Percentiles rank a stretch among this genome's conserved stretches.
phyloP scores from a whole-genome alignment of 768 basidiomycete species.

The Mycena crocata region DNA sequence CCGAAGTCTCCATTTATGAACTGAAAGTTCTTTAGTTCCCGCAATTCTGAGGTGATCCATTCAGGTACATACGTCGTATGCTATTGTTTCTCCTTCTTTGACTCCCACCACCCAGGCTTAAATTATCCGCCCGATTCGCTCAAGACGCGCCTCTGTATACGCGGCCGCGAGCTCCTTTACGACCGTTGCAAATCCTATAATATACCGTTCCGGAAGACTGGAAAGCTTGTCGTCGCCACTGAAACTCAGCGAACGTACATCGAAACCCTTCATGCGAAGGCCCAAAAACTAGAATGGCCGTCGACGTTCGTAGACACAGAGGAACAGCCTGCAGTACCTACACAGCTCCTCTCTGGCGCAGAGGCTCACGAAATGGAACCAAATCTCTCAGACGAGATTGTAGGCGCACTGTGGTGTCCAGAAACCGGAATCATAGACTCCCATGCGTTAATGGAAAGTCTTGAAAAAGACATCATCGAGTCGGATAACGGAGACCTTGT shows the following conservation, averaged over 20 bases:
- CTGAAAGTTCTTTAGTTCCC: conserved; percentile 64
- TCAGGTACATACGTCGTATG: conserved; percentile 65
- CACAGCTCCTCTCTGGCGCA: conserved; percentile 73
- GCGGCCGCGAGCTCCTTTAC: conserved; percentile 89
- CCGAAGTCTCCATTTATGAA: neutral
- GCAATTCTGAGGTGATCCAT: conserved; percentile 97
- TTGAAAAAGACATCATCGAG: conserved; percentile 85
- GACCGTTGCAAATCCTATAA: conserved; percentile 70
- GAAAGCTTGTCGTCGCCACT: conserved; percentile 91
- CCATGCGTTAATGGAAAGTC: conserved; percentile 82
- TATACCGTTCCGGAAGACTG: conserved; percentile 78
- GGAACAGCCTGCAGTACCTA: conserved; percentile 61
- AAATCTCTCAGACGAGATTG: conserved; percentile 77
- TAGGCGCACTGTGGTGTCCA: conserved; percentile 81
- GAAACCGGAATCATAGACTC: conserved; percentile 93
- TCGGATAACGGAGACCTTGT: conserved; percentile 77
- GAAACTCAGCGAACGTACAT: conserved; percentile 77
- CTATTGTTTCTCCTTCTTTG: neutral
- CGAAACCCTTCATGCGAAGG: conserved; percentile 72
- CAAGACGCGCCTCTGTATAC: conserved; percentile 88
- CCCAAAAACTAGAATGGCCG: conserved; percentile 64
- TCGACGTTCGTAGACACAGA: conserved; percentile 46
- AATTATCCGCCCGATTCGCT: conserved; percentile 88
- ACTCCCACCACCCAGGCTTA: conserved; percentile 61
- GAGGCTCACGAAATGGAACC: conserved; percentile 85